A percentile compares a stretch with the other conserved stretches of the same genome.
Conservation (phyloP, 2,329 filamentous ascomycete genomes). For the Bisporella sp. region DNA sequence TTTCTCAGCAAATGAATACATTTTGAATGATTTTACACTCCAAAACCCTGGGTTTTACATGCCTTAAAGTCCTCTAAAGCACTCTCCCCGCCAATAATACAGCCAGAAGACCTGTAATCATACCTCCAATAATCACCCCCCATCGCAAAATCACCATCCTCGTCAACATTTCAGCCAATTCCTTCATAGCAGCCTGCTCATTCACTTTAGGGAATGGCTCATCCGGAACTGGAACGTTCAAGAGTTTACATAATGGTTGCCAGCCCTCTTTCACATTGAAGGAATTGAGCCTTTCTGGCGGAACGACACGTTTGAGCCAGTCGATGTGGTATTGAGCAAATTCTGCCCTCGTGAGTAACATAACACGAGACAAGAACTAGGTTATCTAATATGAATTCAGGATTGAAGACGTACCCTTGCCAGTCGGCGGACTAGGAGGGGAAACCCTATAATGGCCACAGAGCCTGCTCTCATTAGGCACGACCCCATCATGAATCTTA, state of each 20-base stretch:
- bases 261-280: slow-evolving; percentile 23
- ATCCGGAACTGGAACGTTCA: slow-evolving; percentile 24
- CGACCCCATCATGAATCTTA: background rate
- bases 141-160: background rate
- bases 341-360: background rate
- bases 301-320: slow-evolving; percentile 2
- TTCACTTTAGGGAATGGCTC: slow-evolving; percentile 25
- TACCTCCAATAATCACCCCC: background rate
- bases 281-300: slow-evolving; percentile 6
- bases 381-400: background rate
- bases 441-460: background rate
- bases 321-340: slow-evolving; percentile 2
- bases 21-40: no score
- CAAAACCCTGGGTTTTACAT: no score
- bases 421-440: background rate
- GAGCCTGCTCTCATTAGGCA: background rate
- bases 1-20: no score
- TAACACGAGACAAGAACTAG: background rate
- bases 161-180: background rate
- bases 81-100: background rate
- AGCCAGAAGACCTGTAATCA: background rate
- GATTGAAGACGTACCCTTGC: background rate
- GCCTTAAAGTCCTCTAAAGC: background rate
- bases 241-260: slow-evolving; percentile 28
- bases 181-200: slow-evolving; percentile 11